Conservation (phyloP, 495 filamentous ascomycete species). For the Podospora fimiseda region DNA sequence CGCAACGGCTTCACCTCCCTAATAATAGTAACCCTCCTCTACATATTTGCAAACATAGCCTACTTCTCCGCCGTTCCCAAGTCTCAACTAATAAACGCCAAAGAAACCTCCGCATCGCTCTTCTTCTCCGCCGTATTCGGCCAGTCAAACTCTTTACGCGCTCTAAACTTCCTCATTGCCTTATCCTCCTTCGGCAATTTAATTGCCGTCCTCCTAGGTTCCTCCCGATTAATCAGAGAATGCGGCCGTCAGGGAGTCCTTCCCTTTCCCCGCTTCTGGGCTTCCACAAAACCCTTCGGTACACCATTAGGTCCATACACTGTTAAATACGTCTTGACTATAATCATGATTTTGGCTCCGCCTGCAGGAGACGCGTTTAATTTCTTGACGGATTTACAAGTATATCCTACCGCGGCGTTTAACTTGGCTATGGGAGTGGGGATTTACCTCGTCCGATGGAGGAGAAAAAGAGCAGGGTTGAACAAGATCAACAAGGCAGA, state of each 20-base stretch:
- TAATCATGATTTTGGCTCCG: slow-evolving; percentile 60
- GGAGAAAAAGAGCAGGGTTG: slow-evolving; percentile 42
- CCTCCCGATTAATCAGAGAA: slow-evolving; percentile 55
- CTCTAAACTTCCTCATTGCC: slow-evolving; percentile 55
- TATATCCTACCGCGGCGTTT: slow-evolving; percentile 51
- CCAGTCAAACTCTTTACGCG: slow-evolving; percentile 39
- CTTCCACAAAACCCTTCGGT: slow-evolving; percentile 56
- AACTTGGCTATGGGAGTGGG: slow-evolving; percentile 48
- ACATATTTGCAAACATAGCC: slow-evolving; percentile 56
- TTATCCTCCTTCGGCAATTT: slow-evolving; percentile 61
- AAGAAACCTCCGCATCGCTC: slow-evolving; percentile 49
- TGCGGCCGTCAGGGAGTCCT: slow-evolving; percentile 60
- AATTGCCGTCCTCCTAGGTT: slow-evolving; percentile 51
- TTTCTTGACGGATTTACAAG: slow-evolving; percentile 51
- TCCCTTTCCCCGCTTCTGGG: slow-evolving; percentile 58
- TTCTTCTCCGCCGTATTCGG: slow-evolving; percentile 61
- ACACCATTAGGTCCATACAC: slow-evolving; percentile 55
- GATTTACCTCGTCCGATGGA: slow-evolving; percentile 46
- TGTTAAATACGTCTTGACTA: slow-evolving; percentile 52
- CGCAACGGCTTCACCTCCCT: slow-evolving; percentile 43
- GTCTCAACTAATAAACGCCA: slow-evolving; percentile 45
- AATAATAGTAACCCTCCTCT: slow-evolving; percentile 45
- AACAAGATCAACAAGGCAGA: slow-evolving; percentile 29
- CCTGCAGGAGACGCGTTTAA: slow-evolving; percentile 66
- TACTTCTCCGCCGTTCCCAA: slow-evolving; percentile 56